Conservation (phyloP, 1,139 yeast genomes). For the Candida neerlandica region DNA sequence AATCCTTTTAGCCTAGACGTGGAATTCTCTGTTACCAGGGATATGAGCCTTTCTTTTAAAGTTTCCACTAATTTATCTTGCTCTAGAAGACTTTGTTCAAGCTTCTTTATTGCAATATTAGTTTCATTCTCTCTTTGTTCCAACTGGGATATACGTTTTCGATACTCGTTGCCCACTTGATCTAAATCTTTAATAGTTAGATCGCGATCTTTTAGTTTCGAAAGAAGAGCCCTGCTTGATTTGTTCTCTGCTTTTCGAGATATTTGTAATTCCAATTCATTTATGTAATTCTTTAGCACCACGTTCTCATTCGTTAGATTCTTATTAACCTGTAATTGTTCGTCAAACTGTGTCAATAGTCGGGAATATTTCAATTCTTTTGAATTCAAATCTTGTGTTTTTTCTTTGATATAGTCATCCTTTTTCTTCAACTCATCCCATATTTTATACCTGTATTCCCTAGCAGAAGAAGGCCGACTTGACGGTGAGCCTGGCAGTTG, state of each 20-base stretch:
- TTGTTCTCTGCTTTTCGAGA: conserved; percentile 8
- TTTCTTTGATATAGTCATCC: conserved; percentile 7
- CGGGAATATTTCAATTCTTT: conserved; percentile 4
- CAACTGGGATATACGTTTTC: conserved; percentile 21
- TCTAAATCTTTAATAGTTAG: conserved; percentile 24
- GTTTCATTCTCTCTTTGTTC: conserved; percentile 19
- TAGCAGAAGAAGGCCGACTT: neutral
- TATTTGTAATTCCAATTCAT: conserved; percentile 24
- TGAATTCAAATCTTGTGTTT: conserved; percentile 3
- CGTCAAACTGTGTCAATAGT: conserved; percentile 7
- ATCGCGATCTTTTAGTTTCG: conserved; percentile 24
- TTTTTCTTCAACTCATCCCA: conserved; percentile 9
- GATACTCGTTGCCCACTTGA: conserved; percentile 27
- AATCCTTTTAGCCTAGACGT: conserved; percentile 18
- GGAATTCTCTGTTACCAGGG: conserved; percentile 6
- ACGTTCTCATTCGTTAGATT: conserved; percentile 23
- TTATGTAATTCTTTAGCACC: conserved; percentile 23
- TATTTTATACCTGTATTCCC: neutral
- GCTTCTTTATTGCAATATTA: conserved; percentile 21
- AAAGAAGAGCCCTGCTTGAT: conserved; percentile 4
- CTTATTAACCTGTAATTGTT: conserved; percentile 16
- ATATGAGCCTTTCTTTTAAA: conserved; percentile 22
- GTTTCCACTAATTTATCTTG: conserved; percentile 28
- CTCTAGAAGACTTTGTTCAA: conserved; percentile 15
- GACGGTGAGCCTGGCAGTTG: neutral